Conservation (phyloP, 305 asterid genomes). For the Salvia sclarea region DNA sequence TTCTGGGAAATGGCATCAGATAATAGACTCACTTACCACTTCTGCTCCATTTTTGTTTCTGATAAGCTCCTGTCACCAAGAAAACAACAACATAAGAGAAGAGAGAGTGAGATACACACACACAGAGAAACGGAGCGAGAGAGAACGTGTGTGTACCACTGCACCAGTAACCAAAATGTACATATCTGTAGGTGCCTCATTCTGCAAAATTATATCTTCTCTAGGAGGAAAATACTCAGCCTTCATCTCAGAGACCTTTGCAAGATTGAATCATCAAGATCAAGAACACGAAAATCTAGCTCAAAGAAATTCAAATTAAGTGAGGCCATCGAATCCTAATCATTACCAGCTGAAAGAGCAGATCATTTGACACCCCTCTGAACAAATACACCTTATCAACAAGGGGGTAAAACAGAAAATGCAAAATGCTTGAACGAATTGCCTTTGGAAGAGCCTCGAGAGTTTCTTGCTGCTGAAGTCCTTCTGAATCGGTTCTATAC, state of each 20-base stretch:
- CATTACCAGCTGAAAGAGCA: slow-evolving; percentile 83
- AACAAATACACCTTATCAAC: slow-evolving; percentile 75
- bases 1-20: not conserved
- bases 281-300: slow-evolving; percentile 25
- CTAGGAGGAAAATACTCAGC: slow-evolving; percentile 79
- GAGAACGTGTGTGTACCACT: slow-evolving; percentile 49
- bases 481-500: slow-evolving; percentile 80
- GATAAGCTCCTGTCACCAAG: slow-evolving; percentile 56
- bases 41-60: slow-evolving; percentile 39
- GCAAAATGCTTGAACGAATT: slow-evolving; percentile 65
- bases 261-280: slow-evolving; percentile 19
- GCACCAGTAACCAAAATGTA: slow-evolving; percentile 79
- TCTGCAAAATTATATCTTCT: slow-evolving; percentile 81
- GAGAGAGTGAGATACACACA: slow-evolving; percentile 26
- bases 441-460: slow-evolving; percentile 83
- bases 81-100: slow-evolving; percentile 2
- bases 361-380: slow-evolving; percentile 71
- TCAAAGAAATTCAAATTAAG: not conserved
- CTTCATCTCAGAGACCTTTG: slow-evolving; percentile 81
- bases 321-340: not conserved
- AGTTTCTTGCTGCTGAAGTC: slow-evolving; percentile 78
- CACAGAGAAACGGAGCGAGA: no score
- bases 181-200: slow-evolving; percentile 84
- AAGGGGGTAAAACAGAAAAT: slow-evolving; percentile 59
- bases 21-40: slow-evolving; percentile 36